Base-by-base conservation (phyloP, 805 yeast genomes). In the Dipodascus albidus region DNA sequence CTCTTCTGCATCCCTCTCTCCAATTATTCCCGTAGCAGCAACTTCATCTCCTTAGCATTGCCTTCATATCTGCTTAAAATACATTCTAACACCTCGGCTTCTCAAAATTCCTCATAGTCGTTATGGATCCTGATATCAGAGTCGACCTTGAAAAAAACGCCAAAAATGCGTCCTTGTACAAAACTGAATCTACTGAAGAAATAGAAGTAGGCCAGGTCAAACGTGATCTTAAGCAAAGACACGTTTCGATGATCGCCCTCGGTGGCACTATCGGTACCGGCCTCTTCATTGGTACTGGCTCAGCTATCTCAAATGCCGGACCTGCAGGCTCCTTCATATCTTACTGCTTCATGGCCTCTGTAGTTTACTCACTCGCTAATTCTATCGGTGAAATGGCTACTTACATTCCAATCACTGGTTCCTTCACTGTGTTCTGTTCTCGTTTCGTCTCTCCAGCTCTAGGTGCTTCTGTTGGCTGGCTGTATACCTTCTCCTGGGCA, bases 261-360 rank as follows among this genome's bases (percentile, higher is more conserved):
- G 89, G 87, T 52, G 86, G 89, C 52, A 85, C 87, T 53, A 81
- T 84, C 54, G 93, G 91, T 62, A 84, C 90, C 15, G 82, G 82
- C 42, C 62, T 78, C 47, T 78, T 75, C 59, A 62, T 77, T 31
- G 76, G 79, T 19, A 72, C 78, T 0, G 80, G 81, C 21, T 71
- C 71, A 47, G 70, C 81, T 9, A 67, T 80, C 52, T 69, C 71
- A 27, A 66, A 58, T 9, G 81, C 79, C 49, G 81, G 82, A 4
- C 80, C 81, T 14, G 79, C 76, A 2, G 73, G 81, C 2, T 64
- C 79, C 61, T 64, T 80, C 47, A 67, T 80, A 47, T 73, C 78
- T 51, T 80, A 74, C 58, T 56, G 70, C 8, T 63, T 79, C 53
- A 72, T 79, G 55, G 82, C 81, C 22, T 55, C 69, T 9, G 68